These are phyloP conservation scores for Passalora sequoiae DNA, from an alignment of 2,329 filamentous ascomycete genomes.

Conservation along the genomic window DNA sequence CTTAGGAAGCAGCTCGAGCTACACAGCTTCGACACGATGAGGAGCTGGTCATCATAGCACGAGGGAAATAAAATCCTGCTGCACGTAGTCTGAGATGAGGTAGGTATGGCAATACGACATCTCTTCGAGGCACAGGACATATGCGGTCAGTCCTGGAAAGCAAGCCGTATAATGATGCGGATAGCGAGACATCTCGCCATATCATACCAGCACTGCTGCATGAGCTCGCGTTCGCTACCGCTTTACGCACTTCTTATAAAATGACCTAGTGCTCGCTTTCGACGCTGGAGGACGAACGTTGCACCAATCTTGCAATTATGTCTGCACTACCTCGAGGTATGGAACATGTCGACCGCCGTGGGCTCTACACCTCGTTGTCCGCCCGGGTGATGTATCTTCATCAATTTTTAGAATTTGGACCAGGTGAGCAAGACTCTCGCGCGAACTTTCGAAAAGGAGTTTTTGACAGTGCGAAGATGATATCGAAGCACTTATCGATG, in stretches of 20 bases:
- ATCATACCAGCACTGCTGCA: too few relatives aligned
- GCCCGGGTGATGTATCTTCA: conserved; percentile 67
- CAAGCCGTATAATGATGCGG: neutral
- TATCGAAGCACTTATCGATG: conserved; percentile 63
- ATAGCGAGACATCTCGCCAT: conserved; percentile 6
- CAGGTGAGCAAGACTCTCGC: conserved; percentile 19
- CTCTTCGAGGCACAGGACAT: neutral
- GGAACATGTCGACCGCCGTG: conserved; percentile 63
- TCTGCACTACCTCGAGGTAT: conserved; percentile 24
- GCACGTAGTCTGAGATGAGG: neutral
- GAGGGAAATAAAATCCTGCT: neutral
- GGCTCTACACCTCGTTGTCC: conserved; percentile 66
- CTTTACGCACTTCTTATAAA: too few relatives aligned
- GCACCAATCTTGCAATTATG: too few relatives aligned
- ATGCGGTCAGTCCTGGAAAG: neutral
- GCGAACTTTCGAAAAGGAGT: conserved; percentile 7
- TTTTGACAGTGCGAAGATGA: conserved; percentile 49
- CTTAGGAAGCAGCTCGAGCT: too few relatives aligned
- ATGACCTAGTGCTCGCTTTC: too few relatives aligned
- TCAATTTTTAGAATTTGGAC: conserved; percentile 66
- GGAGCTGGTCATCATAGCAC: too few relatives aligned
- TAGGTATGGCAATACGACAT: neutral
- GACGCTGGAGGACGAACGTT: too few relatives aligned
- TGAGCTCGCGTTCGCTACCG: too few relatives aligned
- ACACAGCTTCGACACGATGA: too few relatives aligned